A percentile compares a stretch with the other conserved stretches of the same genome.
These are phyloP conservation scores for Hippophae rhamnoides DNA, from an alignment of 306 rosid species.

Conservation along the genomic window DNA sequence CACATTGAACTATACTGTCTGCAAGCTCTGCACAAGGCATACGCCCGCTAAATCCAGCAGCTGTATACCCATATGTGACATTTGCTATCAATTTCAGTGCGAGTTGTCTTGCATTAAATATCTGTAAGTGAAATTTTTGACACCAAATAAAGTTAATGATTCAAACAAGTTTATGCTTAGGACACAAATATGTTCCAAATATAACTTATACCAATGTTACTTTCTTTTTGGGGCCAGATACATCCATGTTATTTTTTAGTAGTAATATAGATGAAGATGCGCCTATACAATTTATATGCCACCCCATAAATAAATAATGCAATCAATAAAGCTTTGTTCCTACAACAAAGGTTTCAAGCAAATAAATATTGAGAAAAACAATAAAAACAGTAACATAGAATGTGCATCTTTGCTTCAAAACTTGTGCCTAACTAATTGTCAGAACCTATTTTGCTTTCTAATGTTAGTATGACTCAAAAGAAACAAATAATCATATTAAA, in stretches of 20 bases:
- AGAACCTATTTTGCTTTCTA: too few species aligned
- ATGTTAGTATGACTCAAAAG: too few species aligned
- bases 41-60: constrained; percentile 99
- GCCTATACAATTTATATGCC: background rate
- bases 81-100: constrained; percentile 93
- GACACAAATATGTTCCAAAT: background rate
- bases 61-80: constrained; percentile 90
- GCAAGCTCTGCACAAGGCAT: constrained; percentile 99
- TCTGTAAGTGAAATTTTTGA: constrained; percentile 35
- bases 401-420: too few species aligned
- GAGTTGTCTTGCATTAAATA: constrained; percentile 85
- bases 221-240: too few species aligned
- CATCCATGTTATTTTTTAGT: too few species aligned
- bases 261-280: background rate
- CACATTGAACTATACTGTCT: constrained; percentile 92
- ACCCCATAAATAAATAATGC: background rate
- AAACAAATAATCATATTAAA: too few species aligned
- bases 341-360: too few species aligned
- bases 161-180: background rate
- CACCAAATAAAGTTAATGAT: background rate
- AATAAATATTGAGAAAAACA: too few species aligned
- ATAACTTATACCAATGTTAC: too few species aligned
- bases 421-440: too few species aligned
- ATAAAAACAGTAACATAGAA: too few species aligned
- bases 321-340: too few species aligned